These are phyloP conservation scores for Eutypa lata DNA, from an alignment of 2,329 filamentous ascomycete genomes.

Conservation along the genomic window DNA sequence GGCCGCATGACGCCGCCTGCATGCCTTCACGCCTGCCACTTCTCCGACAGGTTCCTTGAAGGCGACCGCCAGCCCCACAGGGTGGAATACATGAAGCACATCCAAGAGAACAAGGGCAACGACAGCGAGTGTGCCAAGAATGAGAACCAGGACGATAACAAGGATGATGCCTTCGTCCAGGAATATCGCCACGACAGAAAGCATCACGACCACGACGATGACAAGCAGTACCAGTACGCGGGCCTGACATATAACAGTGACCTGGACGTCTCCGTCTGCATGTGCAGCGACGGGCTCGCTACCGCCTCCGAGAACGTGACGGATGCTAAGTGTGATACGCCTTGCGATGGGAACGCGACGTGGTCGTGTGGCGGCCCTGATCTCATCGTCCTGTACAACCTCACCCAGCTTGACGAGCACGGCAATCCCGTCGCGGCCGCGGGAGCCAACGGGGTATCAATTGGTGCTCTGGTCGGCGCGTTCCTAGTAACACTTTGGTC, in stretches of 20 bases:
- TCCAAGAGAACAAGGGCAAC: too few species aligned
- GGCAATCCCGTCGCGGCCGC: too few species aligned
- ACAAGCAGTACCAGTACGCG: constrained; percentile 44
- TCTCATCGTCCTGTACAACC: not conserved
- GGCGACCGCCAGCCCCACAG: not conserved
- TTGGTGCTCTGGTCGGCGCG: not conserved
- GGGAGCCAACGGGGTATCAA: not conserved
- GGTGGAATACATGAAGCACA: too few species aligned
- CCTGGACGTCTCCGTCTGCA: constrained; percentile 37
- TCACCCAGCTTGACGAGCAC: not conserved
- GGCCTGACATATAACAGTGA: constrained; percentile 55
- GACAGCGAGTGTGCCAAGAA: too few species aligned
- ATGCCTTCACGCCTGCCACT: constrained; percentile 35
- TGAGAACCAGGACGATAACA: too few species aligned
- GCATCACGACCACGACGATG: constrained; percentile 20
- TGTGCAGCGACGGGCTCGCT: constrained; percentile 52
- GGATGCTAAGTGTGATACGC: constrained; percentile 42
- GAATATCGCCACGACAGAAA: constrained; percentile 27
- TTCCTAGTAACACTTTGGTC: not conserved
- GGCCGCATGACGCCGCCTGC: constrained; percentile 49
- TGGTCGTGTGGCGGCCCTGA: not conserved
- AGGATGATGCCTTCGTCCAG: too few species aligned
- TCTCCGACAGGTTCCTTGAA: constrained; percentile 28
- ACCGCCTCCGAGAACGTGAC: constrained; percentile 42
- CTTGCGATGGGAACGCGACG: not conserved